These are phyloP conservation scores for Microbotryum lychnidis-dioicae DNA, from an alignment of 1,284 basidiomycete genomes.

Conservation along the genomic window DNA sequence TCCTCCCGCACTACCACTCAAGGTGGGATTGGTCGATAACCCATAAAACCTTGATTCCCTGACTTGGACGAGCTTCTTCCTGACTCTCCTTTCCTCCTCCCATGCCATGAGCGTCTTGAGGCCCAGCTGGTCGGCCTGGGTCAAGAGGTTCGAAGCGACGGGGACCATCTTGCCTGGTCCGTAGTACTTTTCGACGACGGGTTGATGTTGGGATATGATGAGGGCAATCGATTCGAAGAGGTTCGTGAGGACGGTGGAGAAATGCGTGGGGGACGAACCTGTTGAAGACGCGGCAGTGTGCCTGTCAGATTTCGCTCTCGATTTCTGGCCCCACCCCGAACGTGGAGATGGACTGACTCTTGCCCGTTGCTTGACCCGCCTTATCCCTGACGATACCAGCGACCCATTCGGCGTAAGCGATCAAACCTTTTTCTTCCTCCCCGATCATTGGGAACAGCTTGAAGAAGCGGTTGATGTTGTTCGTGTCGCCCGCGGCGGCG, in stretches of 20 bases:
- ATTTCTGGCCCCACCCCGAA: no score
- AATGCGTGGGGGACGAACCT: slow-evolving; percentile 85
- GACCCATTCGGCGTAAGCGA: slow-evolving; percentile 87
- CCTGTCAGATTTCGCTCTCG: slow-evolving; percentile 1
- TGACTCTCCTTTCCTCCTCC: slow-evolving; percentile 68
- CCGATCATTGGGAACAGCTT: slow-evolving; percentile 92
- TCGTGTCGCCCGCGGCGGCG: slow-evolving; percentile 65
- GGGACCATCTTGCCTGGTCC: slow-evolving; percentile 73
- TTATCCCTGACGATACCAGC: slow-evolving; percentile 76
- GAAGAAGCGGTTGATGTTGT: slow-evolving; percentile 84
- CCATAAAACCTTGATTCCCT: slow-evolving; percentile 3
- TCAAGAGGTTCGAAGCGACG: slow-evolving; percentile 67
- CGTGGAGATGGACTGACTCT: slow-evolving; percentile 51
- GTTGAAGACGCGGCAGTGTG: slow-evolving; percentile 6
- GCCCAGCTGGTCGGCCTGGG: slow-evolving; percentile 79
- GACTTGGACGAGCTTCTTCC: slow-evolving; percentile 34
- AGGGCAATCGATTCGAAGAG: slow-evolving; percentile 91
- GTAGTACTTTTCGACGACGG: slow-evolving; percentile 96
- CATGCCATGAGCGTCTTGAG: slow-evolving; percentile 69
- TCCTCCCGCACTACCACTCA: not conserved
- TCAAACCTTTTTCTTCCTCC: slow-evolving; percentile 71
- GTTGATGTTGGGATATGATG: slow-evolving; percentile 94
- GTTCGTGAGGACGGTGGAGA: slow-evolving; percentile 73
- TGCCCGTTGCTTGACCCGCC: slow-evolving; percentile 58
- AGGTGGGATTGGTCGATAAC: not conserved